phyloP scores from a whole-genome alignment of 163 green algal genomes.

The Prototheca wickerhamii region DNA sequence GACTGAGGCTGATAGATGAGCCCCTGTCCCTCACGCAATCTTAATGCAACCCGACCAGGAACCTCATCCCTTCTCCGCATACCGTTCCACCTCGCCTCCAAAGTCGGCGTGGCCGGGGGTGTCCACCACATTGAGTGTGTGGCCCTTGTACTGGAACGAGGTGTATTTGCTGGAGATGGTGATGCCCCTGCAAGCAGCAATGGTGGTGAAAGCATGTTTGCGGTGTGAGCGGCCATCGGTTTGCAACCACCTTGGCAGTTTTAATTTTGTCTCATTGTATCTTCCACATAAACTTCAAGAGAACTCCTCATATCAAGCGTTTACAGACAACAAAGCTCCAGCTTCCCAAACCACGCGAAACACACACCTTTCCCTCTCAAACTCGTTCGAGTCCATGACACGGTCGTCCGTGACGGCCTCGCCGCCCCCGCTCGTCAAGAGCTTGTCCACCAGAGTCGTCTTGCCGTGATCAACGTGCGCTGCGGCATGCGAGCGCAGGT shows the following conservation, averaged over 20 bases:
- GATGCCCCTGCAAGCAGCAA: constrained; percentile 46
- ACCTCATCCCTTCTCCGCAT: neutral
- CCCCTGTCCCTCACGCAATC: no score
- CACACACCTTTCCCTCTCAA: constrained; percentile 65
- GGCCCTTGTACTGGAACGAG: constrained; percentile 43
- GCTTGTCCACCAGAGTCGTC: constrained; percentile 77
- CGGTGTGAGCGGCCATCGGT: neutral
- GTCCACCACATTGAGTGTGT: constrained; percentile 78
- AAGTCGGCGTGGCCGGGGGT: constrained; percentile 84
- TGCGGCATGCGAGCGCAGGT: constrained; percentile 1
- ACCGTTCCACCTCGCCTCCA: constrained; percentile 65
- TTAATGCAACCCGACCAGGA: neutral
- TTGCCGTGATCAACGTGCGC: constrained; percentile 55
- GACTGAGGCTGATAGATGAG: neutral
- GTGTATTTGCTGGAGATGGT: constrained; percentile 84
- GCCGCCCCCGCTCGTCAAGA: constrained; percentile 39
- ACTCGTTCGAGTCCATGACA: constrained; percentile 64
- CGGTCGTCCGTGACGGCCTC: constrained; percentile 37
- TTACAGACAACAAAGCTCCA: no score
- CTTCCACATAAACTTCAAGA: no score
- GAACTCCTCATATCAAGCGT: no score
- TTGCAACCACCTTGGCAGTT: no score
- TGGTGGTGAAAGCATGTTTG: neutral
- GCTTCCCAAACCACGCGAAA: no score
- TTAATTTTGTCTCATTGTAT: no score